Percentiles rank a stretch among this genome's conserved stretches.
phyloP scores from a whole-genome alignment of 2,329 filamentous ascomycete genomes.

The Claviceps monticola region DNA sequence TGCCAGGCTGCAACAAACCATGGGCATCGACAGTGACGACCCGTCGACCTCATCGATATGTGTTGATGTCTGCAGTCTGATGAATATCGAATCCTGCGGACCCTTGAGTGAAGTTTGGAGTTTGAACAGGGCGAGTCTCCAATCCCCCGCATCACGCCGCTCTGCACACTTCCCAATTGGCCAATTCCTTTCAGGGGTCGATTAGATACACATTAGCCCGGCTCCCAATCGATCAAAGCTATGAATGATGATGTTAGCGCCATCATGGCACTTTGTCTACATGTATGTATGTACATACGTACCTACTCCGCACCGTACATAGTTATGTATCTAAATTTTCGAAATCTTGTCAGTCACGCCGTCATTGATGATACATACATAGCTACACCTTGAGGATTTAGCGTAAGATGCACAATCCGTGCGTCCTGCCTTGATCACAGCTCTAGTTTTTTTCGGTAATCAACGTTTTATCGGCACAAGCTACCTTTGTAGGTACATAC shows the following conservation, averaged over 20 bases:
- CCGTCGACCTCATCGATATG: background rate
- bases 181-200: background rate
- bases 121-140: background rate
- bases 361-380: background rate
- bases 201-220: no score
- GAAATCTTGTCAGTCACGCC: background rate
- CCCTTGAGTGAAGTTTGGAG: background rate
- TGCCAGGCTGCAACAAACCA: background rate
- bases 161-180: background rate
- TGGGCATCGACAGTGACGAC: background rate
- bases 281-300: no score
- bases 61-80: conserved; percentile 1
- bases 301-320: no score
- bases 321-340: no score
- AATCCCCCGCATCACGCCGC: background rate
- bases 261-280: background rate
- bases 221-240: background rate
- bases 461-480: background rate
- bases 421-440: background rate
- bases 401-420: background rate
- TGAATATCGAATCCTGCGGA: background rate
- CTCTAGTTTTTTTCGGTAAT: background rate
- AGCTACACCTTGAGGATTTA: background rate
- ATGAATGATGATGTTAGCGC: no score
- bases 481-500: no score